Base-by-base conservation (phyloP, 163 green algal genomes). In the Trebouxiophyceae sp. region DNA sequence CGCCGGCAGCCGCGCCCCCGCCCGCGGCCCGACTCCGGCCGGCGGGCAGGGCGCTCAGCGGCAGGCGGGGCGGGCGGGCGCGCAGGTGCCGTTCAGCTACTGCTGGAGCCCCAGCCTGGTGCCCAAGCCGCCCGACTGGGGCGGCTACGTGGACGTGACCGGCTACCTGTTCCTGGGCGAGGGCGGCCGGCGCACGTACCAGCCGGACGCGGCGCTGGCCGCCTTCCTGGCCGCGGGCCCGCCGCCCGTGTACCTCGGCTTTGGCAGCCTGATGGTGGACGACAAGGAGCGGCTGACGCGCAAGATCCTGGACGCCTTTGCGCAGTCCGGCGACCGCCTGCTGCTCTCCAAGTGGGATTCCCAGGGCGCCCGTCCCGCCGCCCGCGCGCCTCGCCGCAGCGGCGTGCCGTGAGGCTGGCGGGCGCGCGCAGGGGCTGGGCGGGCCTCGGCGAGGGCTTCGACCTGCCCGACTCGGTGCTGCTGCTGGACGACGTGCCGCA, bases 231-330 rank as follows among this genome's bases (percentile, higher is more conserved):
- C 66, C 6, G 63, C 54, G 3, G 77, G 81, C 12, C 63, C 61
- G 29, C 65, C 77, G 1, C 80, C 82, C 23, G 66, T 90, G 39
- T 90, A 84, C 72, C 76, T 90, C 3, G 83, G 82, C n/a, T 89
- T 89, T 70, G 82, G 82, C 27, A 83, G 71, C 61, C 63, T 87
- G 46, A 67, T 89, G 28, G 69, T 85, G 28, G 61, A 73, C 39
- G 33, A 85, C 54, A 59, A 72, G 3, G 61, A 71, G 3, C 65
- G 69, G 61, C 61, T 81, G 28, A 80, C 73, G 5, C 32, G 76
- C 45, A 75, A 73, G 23, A 81, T 86, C 50, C 59, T 81, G 45
- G 64, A 77, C 26, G 78, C 75, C 27, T 33, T 47, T 7, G 28
- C 65, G 46, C 24, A 59, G 23, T 71, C 74, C 4, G 67, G 64